Percentiles rank a stretch among this genome's conserved stretches.
These are phyloP conservation scores for Biscogniauxia mediterranea DNA, from an alignment of 2,329 filamentous ascomycete species.

Conservation along the genomic window DNA sequence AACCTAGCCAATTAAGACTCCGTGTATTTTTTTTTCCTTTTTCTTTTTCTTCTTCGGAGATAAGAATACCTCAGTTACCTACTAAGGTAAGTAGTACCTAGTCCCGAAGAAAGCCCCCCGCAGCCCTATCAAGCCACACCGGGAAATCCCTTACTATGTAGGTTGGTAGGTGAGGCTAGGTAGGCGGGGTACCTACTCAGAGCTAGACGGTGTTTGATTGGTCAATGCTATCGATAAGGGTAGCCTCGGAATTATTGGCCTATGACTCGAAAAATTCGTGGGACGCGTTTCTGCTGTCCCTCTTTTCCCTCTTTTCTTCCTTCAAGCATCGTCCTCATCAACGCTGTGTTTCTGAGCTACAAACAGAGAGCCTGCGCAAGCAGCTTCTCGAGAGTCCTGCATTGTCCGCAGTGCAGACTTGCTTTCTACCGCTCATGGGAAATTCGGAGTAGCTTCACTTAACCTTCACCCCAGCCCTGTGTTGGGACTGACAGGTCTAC, in stretches of 20 bases:
- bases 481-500: conserved; percentile 56
- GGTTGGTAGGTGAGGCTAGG: too few species aligned
- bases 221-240: conserved; percentile 26
- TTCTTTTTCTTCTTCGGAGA: too few species aligned
- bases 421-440: conserved; percentile 73
- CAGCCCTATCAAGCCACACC: conserved; percentile 1
- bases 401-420: conserved; percentile 15
- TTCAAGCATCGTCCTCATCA: conserved; percentile 81
- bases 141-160: not conserved
- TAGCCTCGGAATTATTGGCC: conserved; percentile 7
- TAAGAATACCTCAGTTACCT: too few species aligned
- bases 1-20: conserved; percentile 8
- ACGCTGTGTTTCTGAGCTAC: conserved; percentile 96
- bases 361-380: conserved; percentile 58
- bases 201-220: conserved; percentile 2
- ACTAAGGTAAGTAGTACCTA: too few species aligned
- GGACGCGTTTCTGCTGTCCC: conserved; percentile 11
- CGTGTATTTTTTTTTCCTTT: too few species aligned
- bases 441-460: conserved; percentile 96
- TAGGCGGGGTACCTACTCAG: not conserved
- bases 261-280: conserved; percentile 25
- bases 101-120: too few species aligned
- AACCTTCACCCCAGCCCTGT: conserved; percentile 44
- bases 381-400: conserved; percentile 34
- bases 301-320: conserved; percentile 36